A percentile compares a stretch with the other conserved stretches of the same genome.
These are phyloP conservation scores for Coffea humblotiana DNA, from an alignment of 305 asterid genomes.

Conservation along the genomic window DNA sequence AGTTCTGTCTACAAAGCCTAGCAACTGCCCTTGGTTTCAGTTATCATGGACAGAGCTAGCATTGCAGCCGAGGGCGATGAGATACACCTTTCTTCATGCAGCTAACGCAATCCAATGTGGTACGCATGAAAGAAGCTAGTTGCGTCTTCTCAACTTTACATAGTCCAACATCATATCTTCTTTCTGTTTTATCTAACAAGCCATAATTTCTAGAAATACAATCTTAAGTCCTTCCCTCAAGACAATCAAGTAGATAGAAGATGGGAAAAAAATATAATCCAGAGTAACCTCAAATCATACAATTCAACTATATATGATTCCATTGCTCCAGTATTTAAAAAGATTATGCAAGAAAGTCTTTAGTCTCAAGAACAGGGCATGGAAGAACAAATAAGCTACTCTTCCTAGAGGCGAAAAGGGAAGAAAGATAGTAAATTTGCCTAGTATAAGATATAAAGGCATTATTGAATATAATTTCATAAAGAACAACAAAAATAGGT, in stretches of 20 bases:
- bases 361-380: too few species aligned
- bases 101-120: not conserved
- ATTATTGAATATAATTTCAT: too few species aligned
- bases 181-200: not conserved
- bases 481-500: too few species aligned
- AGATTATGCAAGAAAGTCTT: not conserved
- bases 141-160: not conserved
- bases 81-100: not conserved
- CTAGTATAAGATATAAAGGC: not conserved
- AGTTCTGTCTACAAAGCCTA: not conserved
- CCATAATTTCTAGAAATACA: not conserved
- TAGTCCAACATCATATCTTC: not conserved
- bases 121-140: not conserved
- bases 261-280: not conserved
- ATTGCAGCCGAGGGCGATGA: not conserved
- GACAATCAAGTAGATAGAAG: not conserved
- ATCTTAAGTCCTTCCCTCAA: not conserved
- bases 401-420: not conserved
- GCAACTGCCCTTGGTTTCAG: not conserved
- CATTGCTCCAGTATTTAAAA: not conserved
- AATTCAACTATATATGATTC: not conserved
- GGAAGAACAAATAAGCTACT: not conserved
- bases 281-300: not conserved
- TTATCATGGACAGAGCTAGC: not conserved
- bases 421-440: not conserved